These are phyloP conservation scores for Lycium barbarum DNA, from an alignment of 257 asterid species.

Conservation along the genomic window DNA sequence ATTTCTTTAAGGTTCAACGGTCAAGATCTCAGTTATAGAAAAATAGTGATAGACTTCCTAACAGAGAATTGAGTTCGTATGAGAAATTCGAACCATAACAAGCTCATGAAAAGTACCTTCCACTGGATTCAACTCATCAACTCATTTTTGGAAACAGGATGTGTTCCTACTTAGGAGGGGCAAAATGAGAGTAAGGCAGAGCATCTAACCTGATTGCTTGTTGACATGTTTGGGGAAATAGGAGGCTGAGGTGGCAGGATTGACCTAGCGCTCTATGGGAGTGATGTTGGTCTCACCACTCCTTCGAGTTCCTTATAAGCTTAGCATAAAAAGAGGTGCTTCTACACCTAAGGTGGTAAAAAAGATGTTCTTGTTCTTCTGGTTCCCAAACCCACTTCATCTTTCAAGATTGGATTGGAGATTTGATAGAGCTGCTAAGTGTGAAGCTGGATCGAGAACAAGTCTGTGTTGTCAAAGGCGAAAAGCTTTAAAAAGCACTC, in stretches of 20 bases:
- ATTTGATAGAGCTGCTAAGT: not conserved
- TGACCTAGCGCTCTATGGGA: not conserved
- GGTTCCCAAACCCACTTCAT: not conserved
- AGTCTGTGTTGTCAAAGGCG: no score
- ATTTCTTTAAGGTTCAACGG: not conserved
- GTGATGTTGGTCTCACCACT: not conserved
- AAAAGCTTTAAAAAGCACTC: no score
- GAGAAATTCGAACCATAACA: not conserved
- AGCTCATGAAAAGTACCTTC: not conserved
- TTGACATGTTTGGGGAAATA: conserved; percentile 2
- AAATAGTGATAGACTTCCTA: not conserved
- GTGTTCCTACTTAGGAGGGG: not conserved
- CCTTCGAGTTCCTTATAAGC: not conserved
- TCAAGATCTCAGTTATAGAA: not conserved
- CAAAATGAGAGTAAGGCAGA: not conserved
- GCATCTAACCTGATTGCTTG: conserved; percentile 17
- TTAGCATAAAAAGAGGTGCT: not conserved
- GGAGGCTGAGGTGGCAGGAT: conserved; percentile 20
- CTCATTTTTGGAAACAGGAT: not conserved
- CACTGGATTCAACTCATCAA: not conserved
- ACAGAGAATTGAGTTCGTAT: not conserved
- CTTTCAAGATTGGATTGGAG: not conserved
- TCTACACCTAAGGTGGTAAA: not conserved
- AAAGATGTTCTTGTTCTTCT: not conserved
- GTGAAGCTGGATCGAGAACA: not conserved